Conservation (phyloP, 371 early-diverging fungal genomes). For the Gilbertella persicaria region DNA sequence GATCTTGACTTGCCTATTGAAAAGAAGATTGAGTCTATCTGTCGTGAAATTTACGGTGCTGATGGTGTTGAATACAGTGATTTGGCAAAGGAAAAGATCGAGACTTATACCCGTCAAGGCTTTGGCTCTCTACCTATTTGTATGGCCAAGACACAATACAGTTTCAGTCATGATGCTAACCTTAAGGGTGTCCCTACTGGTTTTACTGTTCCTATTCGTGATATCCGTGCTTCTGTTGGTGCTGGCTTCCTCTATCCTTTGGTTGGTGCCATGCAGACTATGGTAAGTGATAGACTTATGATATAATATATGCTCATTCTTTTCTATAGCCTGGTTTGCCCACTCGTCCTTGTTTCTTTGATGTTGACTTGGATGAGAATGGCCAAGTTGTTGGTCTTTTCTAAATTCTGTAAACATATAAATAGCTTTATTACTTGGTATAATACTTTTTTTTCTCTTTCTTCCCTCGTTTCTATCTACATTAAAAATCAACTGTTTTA, state of each 20-base stretch:
- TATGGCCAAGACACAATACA: conserved; percentile 98
- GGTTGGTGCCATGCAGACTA: conserved; percentile 94
- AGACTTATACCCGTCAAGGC: conserved; percentile 80
- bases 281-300: conserved; percentile 37
- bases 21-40: conserved; percentile 90
- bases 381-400: conserved; percentile 88
- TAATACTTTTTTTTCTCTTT: not conserved
- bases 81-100: conserved; percentile 81
- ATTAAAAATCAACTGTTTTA: not conserved
- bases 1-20: conserved; percentile 74
- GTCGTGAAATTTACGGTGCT: conserved; percentile 93
- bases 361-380: conserved; percentile 92
- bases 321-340: conserved; percentile 81
- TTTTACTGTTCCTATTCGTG: conserved; percentile 92
- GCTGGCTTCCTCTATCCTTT: conserved; percentile 98
- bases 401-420: conserved; percentile 54
- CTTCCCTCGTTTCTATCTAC: no score
- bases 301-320: not conserved
- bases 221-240: conserved; percentile 92
- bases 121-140: conserved; percentile 90
- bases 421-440: not conserved
- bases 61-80: conserved; percentile 84
- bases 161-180: conserved; percentile 87
- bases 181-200: conserved; percentile 92
- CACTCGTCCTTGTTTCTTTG: conserved; percentile 97